Evolutionary conservation across 805 yeast species (phyloP), one percentile per base, ranked within the genome.

Genomic region (Metschnikowia continentalis): DNA sequence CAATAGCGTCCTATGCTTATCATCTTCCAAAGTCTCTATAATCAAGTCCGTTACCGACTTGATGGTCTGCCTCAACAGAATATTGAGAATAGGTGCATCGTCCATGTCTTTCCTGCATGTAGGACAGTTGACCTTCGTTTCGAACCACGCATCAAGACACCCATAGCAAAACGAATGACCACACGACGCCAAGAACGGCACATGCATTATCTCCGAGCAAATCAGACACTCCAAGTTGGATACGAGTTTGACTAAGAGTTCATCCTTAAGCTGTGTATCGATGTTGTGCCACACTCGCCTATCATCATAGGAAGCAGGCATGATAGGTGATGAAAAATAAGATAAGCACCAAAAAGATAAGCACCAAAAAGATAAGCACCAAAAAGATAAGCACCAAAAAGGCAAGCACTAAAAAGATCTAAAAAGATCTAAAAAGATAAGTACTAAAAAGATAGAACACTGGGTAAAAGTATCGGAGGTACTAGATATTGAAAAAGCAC

Each of bases 81-180:
- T 67, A 61, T 86, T 86, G 42, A 81, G 58, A 6, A 74, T 66
- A 1, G 92, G 92, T 10, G 71, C 66, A 2, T 67, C 66, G 32
- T 64, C 71, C 41, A 85, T 68, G 2, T 71, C 71, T 7, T 65
- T 62, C 26, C 92, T 73, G 59, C 92, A 86, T 6, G 83, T 71
- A 0, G 94, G 92, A 64, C 94, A 86, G n/a, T 80, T 74, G 47
- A 76, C 68, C 50, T 77, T 79, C 39, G 69, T 75, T 14, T 69
- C 69, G 42, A 85, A 77, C 92, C 94, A 86, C 22, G 76, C 73
- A 17, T 71, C 68, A n/a, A 85, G 62, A 62, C 92, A 71, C 20
- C 70, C 78, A 61, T 86, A 86, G 65, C 92, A 87, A 58, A 81
- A 86, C 32, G 86, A 79, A 62, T 87, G 94, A 2, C 92, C 92